phyloP scores from a whole-genome alignment of 2,329 filamentous ascomycete genomes.

The Penicillium occitanis region DNA sequence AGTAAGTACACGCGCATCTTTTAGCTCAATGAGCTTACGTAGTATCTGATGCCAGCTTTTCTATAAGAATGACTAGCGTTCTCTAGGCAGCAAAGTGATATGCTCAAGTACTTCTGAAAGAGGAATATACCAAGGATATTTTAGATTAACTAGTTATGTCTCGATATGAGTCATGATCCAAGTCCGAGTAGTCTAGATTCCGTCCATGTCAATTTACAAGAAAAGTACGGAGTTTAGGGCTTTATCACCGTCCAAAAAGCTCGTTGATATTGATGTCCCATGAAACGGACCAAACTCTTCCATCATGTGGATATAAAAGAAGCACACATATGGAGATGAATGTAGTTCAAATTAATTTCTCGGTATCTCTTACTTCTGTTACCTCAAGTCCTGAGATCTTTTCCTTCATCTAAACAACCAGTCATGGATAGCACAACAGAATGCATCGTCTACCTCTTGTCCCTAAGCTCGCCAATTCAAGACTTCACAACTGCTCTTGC shows the following conservation, averaged over 20 bases:
- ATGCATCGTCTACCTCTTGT: neutral
- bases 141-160: neutral
- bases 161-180: neutral
- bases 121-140: neutral
- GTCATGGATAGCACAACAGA: neutral
- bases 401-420: neutral
- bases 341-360: neutral
- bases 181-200: neutral
- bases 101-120: neutral
- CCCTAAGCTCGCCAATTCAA: neutral
- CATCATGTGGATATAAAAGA: neutral
- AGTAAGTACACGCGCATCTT: too few relatives aligned
- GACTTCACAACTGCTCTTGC: slow-evolving; percentile 6
- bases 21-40: too few relatives aligned
- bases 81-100: neutral
- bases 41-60: neutral
- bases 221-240: neutral
- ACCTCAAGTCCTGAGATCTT: neutral
- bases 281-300: neutral
- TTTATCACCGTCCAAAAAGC: neutral
- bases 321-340: neutral
- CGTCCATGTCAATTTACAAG: neutral
- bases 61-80: neutral
- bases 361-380: neutral
- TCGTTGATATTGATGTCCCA: neutral